Evolutionary conservation across 2,329 filamentous ascomycete genomes (phyloP).

Genomic region (Neonectria neomacrospora): DNA sequence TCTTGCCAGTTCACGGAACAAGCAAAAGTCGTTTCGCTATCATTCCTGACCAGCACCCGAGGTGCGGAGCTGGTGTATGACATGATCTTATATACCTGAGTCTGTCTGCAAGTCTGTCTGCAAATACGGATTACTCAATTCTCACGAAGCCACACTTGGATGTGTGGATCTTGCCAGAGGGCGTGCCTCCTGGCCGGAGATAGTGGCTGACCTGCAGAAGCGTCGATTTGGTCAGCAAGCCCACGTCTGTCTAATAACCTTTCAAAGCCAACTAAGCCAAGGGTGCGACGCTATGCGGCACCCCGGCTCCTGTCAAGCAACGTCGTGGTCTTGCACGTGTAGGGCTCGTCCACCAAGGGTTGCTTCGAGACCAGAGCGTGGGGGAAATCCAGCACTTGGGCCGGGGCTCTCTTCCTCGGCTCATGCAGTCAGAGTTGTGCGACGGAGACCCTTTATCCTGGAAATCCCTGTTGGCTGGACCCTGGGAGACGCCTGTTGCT

Average conservation of each 20-base stretch:
- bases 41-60: conserved; percentile 5
- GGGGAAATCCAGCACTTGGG: conserved; percentile 6
- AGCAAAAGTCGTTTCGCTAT: not conserved
- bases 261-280: conserved; percentile 16
- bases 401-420: conserved; percentile 17
- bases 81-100: conserved; percentile 27
- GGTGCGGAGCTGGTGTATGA: conserved; percentile 15
- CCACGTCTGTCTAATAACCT: conserved; percentile 12
- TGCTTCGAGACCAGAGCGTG: conserved; percentile 3
- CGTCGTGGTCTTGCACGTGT: conserved; percentile 8
- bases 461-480: conserved; percentile 13
- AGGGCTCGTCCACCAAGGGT: conserved; percentile 6
- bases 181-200: conserved; percentile 20
- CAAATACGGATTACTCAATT: conserved; percentile 27
- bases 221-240: conserved; percentile 26
- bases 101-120: not conserved
- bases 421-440: conserved; percentile 15
- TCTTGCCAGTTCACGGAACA: conserved; percentile 13
- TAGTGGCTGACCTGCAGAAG: conserved; percentile 27
- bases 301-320: conserved; percentile 13
- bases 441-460: conserved; percentile 17
- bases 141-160: conserved; percentile 25
- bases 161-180: conserved; percentile 25
- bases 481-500: not conserved
- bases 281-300: conserved; percentile 3